These are phyloP conservation scores for Blastocrithidia nonstop DNA, from an alignment of 208 protist species.

Conservation along the genomic window DNA sequence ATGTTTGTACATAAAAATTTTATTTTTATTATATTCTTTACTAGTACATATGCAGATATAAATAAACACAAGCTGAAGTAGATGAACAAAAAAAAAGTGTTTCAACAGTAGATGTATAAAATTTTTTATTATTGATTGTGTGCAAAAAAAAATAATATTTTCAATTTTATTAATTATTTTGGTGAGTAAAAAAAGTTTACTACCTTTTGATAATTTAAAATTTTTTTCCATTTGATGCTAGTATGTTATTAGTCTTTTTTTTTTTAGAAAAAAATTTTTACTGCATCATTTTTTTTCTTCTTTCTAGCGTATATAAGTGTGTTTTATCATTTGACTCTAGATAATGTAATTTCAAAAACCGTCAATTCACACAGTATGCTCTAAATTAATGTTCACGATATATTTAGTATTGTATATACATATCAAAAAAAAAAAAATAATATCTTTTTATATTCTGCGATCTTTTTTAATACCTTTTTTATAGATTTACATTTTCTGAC, in stretches of 20 bases:
- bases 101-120: no score
- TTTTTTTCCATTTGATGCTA: neutral
- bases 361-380: no score
- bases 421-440: no score
- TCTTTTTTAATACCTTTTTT: no score
- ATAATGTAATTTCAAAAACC: no score
- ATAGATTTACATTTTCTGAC: no score
- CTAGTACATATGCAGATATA: neutral
- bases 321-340: neutral
- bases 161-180: neutral
- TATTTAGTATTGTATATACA: no score
- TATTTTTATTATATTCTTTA: no score
- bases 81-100: neutral
- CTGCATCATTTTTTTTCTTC: neutral
- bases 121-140: neutral
- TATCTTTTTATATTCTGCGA: no score
- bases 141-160: neutral
- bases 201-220: conserved; percentile 1
- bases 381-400: no score
- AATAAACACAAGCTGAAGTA: neutral
- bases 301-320: neutral
- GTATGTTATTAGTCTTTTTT: neutral
- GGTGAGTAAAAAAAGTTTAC: no score
- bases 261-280: conserved; percentile 4
- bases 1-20: neutral